Conservation (phyloP, 176 grass and related monocot genomes). For the Carex parvula region DNA sequence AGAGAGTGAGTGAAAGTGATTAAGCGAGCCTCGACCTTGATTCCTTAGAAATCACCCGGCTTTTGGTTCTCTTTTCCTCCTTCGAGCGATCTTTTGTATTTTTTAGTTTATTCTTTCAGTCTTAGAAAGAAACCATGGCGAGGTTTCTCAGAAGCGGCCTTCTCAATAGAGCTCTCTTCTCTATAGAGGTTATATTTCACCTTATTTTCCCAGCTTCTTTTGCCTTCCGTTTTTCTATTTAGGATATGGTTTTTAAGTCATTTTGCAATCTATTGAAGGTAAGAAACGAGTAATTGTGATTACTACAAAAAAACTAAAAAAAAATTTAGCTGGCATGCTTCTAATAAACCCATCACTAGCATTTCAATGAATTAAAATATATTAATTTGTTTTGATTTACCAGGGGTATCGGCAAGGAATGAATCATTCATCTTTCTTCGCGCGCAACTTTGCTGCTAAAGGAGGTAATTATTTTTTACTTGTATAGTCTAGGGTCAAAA, state of each 20-base stretch:
- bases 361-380: background rate
- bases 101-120: background rate
- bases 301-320: background rate
- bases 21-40: background rate
- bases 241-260: background rate
- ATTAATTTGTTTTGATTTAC: conserved; percentile 25
- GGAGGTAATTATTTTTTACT: conserved; percentile 33
- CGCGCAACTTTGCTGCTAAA: conserved; percentile 65
- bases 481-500: background rate
- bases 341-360: background rate
- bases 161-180: conserved; percentile 43
- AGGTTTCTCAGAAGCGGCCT: conserved; percentile 54
- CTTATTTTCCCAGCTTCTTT: conserved; percentile 15
- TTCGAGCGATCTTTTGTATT: background rate
- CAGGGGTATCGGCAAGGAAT: conserved; percentile 64
- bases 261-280: background rate
- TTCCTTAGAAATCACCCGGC: background rate
- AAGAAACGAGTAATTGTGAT: background rate
- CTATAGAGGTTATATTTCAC: conserved; percentile 22
- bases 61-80: background rate
- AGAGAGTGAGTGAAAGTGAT: background rate
- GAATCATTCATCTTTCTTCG: conserved; percentile 47
- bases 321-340: background rate
- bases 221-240: background rate
- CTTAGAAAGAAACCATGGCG: conserved; percentile 45